Evolutionary conservation across 345 rosid genomes (phyloP), one percentile per base, ranked within the genome.

Genomic region (Eucalyptus tenuipes): DNA sequence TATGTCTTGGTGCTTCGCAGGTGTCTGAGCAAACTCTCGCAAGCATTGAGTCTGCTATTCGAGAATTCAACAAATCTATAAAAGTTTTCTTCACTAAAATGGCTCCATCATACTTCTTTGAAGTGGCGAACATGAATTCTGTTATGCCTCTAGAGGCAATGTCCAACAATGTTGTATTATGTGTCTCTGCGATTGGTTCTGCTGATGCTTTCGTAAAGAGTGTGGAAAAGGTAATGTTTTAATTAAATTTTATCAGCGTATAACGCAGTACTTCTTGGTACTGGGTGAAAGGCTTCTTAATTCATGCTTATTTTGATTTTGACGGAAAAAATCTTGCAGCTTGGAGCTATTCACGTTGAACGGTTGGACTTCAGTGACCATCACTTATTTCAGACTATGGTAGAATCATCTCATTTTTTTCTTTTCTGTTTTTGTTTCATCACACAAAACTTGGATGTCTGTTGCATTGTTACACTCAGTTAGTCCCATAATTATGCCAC

Each of bases 181-280:
- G 98, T 86, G 92, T 97, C 93, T 96, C 96, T 44, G 98, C 96
- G 8, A 93, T 96, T 88, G 98, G 98, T 88, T 97, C 95, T 8
- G 93, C 98, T 49, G 90, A 92, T 49, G 94, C 99, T 33, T 97
- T 96, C 88, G 93, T 95, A 75, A 92, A 90, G 89, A 91, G 87
- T 18, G 89, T 95, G 29, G 87, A 37, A 91, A 94, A 90, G 95
- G 99, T 97, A 89, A 18, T 24, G 14, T 47, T 40, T 75, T 75
- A 18, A 66, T 37, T 87, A 14, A 10, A 20, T 5, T 13, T 44
- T 5, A 20, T 44, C 33, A 87, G 9, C 9, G 3, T 75, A 6
- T 11, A 75, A 75, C 25, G 44, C 42, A 33, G 29, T 20, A 44
- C 27, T 20, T 75, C 84, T 75, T 42, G 45, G 84, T 75, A 37